Base-by-base conservation (phyloP, 1,284 basidiomycete genomes). In the Irpex rosettiformis region DNA sequence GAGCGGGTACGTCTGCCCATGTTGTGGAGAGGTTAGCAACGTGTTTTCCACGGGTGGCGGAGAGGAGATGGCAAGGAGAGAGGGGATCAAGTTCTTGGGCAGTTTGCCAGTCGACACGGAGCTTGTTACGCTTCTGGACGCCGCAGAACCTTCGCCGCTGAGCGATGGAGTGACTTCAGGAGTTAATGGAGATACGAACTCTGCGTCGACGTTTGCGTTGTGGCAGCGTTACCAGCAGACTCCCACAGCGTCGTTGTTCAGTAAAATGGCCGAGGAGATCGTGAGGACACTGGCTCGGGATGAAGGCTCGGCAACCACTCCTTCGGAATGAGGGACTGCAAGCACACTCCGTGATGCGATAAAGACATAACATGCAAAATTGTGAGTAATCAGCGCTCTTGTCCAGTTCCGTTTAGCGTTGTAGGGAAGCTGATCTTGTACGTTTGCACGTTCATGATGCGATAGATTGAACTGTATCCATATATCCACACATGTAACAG, bases 1-100 rank as follows among this genome's bases (percentile, higher is more conserved):
- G 97, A 94, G 94, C 59, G 97, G 97, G 43, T 99, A 98, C 75
- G 92, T 93, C 8, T 99, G 97, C 70, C 96, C 96, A 22, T 95
- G 93, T 69, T 96, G 93, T 67, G 89, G 91, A 24, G 95, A 98
- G 73, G 82, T 98, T 64, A 94, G 89, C 74, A 94, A 97, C 69
- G 86, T 97, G 54, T 99, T 98, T 76, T 97, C 96, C 4, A 91
- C 87, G 8, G 95, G 95, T 10, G 97, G 97, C 1, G 97, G 96
- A 0, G 85, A 91, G 74, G 88, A 86, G 66, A 87, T 96, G 86
- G 93, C 94, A 0, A 75, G 80, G 62, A 79, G 82, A 48, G 92
- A 96, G 71, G 81, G 77, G 5, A 69, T 98, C 25, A 73, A 72
- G 49, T 98, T 97, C 72, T 77, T 99, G 57, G 97, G 97, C 1